Percentiles rank a stretch among this genome's conserved stretches.
Evolutionary conservation across 2,329 filamentous ascomycete genomes (phyloP).

Genomic region (Colletotrichum orchidophilum): DNA sequence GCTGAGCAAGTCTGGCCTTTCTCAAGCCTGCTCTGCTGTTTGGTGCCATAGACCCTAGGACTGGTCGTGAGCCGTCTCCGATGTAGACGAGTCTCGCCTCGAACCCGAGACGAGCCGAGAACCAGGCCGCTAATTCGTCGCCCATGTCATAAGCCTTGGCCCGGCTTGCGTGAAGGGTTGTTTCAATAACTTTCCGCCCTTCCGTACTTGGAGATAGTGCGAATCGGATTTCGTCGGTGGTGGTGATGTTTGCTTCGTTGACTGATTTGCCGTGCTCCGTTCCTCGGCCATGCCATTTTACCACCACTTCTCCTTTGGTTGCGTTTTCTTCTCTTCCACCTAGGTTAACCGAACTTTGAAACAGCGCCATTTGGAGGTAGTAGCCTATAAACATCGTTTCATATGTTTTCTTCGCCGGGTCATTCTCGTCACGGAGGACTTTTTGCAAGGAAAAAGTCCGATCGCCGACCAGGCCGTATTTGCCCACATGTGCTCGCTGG

Average conservation of each 20-base stretch:
- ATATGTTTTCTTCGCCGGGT: neutral
- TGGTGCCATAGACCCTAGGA: conserved; percentile 67
- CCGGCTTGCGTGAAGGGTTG: conserved; percentile 68
- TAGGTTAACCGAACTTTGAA: neutral
- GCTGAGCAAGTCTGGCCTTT: neutral
- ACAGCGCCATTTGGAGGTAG: conserved; percentile 2
- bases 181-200: conserved; percentile 54
- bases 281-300: neutral
- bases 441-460: neutral
- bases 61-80: conserved; percentile 66
- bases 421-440: neutral
- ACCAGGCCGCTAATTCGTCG: conserved; percentile 68
- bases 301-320: neutral
- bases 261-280: neutral
- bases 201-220: neutral
- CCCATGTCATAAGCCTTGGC: conserved; percentile 72
- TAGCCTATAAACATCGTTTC: neutral
- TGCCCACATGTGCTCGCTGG: neutral
- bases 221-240: neutral
- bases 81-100: conserved; percentile 70
- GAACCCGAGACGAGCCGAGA: conserved; percentile 72
- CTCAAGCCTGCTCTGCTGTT: neutral
- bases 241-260: neutral
- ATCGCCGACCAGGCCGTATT: neutral
- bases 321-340: neutral